phyloP scores from a whole-genome alignment of 2,329 filamentous ascomycete species.

The Microsporum audouinii region DNA sequence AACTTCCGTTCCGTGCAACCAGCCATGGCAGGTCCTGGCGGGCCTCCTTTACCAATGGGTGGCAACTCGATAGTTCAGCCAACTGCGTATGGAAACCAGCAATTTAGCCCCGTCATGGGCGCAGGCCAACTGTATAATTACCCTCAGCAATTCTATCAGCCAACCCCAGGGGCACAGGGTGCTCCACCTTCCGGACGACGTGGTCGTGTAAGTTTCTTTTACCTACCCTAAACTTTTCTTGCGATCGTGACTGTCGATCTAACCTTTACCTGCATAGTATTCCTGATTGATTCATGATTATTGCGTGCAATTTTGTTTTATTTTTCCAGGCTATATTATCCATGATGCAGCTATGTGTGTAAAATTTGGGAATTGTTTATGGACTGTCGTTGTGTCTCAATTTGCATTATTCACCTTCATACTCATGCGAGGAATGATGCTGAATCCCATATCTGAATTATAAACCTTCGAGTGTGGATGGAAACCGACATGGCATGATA shows the following conservation, averaged over 20 bases:
- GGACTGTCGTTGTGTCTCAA: neutral
- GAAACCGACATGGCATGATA: neutral
- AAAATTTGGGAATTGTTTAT: neutral
- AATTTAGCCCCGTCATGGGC: constrained; percentile 36
- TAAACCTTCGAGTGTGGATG: neutral
- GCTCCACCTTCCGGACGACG: constrained; percentile 41
- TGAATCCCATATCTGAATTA: neutral
- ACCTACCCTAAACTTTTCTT: neutral
- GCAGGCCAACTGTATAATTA: constrained; percentile 42
- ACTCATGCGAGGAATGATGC: neutral
- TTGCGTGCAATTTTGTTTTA: neutral
- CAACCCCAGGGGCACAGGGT: constrained; percentile 33
- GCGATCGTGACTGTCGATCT: neutral
- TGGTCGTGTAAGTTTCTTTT: constrained; percentile 39
- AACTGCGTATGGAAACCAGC: constrained; percentile 33
- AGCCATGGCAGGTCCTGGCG: constrained; percentile 27
- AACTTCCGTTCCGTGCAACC: constrained; percentile 32
- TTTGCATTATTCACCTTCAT: neutral
- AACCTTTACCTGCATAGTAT: neutral
- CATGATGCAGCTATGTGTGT: constrained; percentile 6
- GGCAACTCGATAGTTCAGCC: constrained; percentile 39
- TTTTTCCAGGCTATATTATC: neutral
- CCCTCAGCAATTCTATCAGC: constrained; percentile 40
- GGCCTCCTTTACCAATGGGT: constrained; percentile 27
- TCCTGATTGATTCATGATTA: constrained; percentile 1